phyloP scores from a whole-genome alignment of 805 yeast species.

The Debaryomyces maramus region DNA sequence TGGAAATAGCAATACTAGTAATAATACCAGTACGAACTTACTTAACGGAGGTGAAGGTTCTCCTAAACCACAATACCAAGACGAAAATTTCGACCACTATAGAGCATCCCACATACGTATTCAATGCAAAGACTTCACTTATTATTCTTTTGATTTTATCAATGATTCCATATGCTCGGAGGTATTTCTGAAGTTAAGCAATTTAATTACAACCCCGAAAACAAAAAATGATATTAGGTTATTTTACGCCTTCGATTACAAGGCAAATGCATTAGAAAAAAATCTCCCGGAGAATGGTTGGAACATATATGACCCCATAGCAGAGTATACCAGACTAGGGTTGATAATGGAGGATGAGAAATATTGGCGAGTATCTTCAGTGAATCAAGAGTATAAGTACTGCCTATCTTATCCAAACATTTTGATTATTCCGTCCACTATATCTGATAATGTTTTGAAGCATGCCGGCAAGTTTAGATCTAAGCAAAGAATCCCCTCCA shows the following conservation, averaged over 20 bases:
- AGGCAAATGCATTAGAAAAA: constrained; percentile 70
- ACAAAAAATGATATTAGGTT: constrained; percentile 40
- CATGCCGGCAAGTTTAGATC: constrained; percentile 88
- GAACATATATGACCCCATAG: constrained; percentile 59
- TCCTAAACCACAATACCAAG: constrained; percentile 8
- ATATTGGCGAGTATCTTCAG: constrained; percentile 68
- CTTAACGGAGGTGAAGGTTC: constrained; percentile 9
- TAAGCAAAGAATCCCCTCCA: constrained; percentile 77
- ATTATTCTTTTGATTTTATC: constrained; percentile 71
- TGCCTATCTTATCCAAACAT: constrained; percentile 74
- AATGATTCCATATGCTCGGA: constrained; percentile 61
- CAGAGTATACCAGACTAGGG: constrained; percentile 78
- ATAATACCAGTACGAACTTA: constrained; percentile 1
- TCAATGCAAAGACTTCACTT: constrained; percentile 82
- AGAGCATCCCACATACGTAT: constrained; percentile 60
- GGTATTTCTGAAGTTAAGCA: constrained; percentile 70
- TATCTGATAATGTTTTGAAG: constrained; percentile 77
- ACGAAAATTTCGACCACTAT: constrained; percentile 33
- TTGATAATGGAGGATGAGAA: constrained; percentile 28
- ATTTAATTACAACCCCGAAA: constrained; percentile 57
- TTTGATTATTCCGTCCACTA: constrained; percentile 69
- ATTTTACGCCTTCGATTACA: constrained; percentile 80
- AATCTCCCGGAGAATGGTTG: constrained; percentile 58
- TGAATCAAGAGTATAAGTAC: constrained; percentile 65
- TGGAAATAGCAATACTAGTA: constrained; percentile 12